These are phyloP conservation scores for Bacterosira constricta DNA, from an alignment of 108 stramenopile genomes.

Conservation along the genomic window DNA sequence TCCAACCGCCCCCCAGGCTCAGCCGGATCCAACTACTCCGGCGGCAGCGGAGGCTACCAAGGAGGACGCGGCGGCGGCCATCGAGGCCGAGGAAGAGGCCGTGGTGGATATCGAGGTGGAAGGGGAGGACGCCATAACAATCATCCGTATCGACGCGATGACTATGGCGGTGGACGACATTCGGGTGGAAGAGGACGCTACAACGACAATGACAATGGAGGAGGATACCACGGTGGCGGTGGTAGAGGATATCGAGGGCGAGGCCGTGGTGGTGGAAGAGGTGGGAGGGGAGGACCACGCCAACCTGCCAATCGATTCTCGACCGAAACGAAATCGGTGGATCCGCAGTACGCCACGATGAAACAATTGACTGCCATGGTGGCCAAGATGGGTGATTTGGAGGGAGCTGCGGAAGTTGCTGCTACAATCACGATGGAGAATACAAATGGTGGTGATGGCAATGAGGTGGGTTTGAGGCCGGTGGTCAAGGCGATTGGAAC, in stretches of 20 bases:
- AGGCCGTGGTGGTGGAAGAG: constrained; percentile 22
- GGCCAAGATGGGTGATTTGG: constrained; percentile 77
- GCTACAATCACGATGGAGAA: background rate
- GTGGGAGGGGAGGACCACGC: constrained; percentile 45
- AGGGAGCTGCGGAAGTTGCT: constrained; percentile 45
- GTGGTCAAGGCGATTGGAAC: constrained; percentile 44
- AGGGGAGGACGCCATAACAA: constrained; percentile 7
- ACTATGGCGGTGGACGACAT: constrained; percentile 35
- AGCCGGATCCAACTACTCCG: constrained; percentile 16
- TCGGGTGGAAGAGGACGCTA: constrained; percentile 18
- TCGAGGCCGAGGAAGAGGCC: constrained; percentile 4
- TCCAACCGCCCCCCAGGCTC: constrained; percentile 9
- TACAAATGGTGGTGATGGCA: background rate
- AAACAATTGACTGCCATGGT: constrained; percentile 72
- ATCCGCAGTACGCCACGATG: constrained; percentile 61
- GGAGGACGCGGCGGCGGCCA: constrained; percentile 16
- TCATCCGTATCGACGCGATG: constrained; percentile 44
- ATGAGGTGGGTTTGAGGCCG: constrained; percentile 21
- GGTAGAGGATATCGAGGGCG: constrained; percentile 5
- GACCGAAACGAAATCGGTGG: constrained; percentile 44
- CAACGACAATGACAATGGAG: constrained; percentile 18
- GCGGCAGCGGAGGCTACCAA: constrained; percentile 5
- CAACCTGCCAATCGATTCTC: constrained; percentile 69
- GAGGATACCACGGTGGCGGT: constrained; percentile 31
- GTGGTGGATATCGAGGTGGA: constrained; percentile 12